Base-by-base conservation (phyloP, 2,329 filamentous ascomycete species). In the Talaromyces rugulosus region DNA sequence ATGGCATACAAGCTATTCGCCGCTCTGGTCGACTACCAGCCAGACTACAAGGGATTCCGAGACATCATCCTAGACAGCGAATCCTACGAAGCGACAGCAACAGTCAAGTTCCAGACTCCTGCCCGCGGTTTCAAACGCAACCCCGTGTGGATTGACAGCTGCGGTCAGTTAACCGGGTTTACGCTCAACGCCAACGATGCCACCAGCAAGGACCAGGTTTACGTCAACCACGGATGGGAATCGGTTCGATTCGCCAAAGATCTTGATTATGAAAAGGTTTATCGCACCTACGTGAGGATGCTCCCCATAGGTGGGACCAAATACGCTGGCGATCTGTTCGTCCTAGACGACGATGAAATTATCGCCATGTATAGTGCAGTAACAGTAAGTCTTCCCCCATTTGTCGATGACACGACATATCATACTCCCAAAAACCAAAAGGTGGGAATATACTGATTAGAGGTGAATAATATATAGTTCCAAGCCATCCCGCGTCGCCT, bases 1-100 rank as follows among this genome's bases (percentile, higher is more conserved):
- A 47, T 75, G 71, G 73, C 71, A 6, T 76, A 76, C 69, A 70
- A 70, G 60, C 70, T 76, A 23, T 74, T 76, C 58, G 64, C 65
- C 28, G 67, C 68, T 28, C 63, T 76, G 44, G 74, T 74, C 12
- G 67, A 71, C 59, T 76, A 75, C 63, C 65, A 64, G 12, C 62
- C 66, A 50, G 67, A 70, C 61, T 77, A 69, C 65, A 68, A 71
- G 47, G 71, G 72, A 59, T 70, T 77, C 72, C 66, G 72, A 58
- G 69, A 71, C 36, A 74, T 77, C 14, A 68, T 74, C 47, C 66
- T 78, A 42, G 67, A 77, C 51, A 70, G 71, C 57, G 56, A 68
- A 16, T 62, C 60, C 27, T 66, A 72, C 51, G 72, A 73, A 55
- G 70, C 63, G 4, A 54, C 50, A 2, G 47, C 58, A 2, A 55